phyloP scores from a whole-genome alignment of 2,329 filamentous ascomycete genomes.

The Phialocephala sp. region DNA sequence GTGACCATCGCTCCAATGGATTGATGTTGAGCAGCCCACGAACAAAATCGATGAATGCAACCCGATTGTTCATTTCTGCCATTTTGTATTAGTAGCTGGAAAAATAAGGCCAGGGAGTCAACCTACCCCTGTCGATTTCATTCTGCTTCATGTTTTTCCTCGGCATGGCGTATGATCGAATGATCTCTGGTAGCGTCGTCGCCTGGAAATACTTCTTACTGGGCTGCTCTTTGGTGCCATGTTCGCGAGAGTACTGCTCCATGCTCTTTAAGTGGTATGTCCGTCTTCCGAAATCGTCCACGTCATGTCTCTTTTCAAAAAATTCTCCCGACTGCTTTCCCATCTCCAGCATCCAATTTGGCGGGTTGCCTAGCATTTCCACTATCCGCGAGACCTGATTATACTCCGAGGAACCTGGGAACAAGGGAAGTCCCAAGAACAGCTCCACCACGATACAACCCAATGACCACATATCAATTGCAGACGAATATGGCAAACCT shows the following conservation, averaged over 20 bases:
- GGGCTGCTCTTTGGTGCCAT: constrained; percentile 95
- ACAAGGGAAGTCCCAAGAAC: constrained; percentile 91
- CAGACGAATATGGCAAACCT: constrained; percentile 96
- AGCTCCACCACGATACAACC: constrained; percentile 98
- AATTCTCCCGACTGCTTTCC: constrained; percentile 98
- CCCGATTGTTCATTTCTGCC: constrained; percentile 95
- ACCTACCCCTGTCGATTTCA: constrained; percentile 91
- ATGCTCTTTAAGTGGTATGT: constrained; percentile 94
- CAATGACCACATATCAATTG: constrained; percentile 99
- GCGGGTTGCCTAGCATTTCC: constrained; percentile 96
- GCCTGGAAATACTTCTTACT: constrained; percentile 99
- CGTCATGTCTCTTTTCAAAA: constrained; percentile 82
- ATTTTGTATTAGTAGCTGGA: constrained; percentile 24
- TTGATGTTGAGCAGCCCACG: constrained; percentile 92
- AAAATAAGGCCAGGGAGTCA: constrained; percentile 20
- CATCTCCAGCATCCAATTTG: constrained; percentile 99
- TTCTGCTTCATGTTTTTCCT: constrained; percentile 99
- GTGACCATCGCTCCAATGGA: constrained; percentile 95
- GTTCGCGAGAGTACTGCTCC: constrained; percentile 96
- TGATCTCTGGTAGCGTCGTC: constrained; percentile 92
- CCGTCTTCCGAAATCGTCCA: constrained; percentile 90
- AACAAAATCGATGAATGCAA: constrained; percentile 98
- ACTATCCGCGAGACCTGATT: constrained; percentile 97
- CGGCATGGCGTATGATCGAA: constrained; percentile 97
- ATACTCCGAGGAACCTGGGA: constrained; percentile 97